Evolutionary conservation across 148 eudicot genomes (phyloP).

Genomic region (Camellia sinensis): DNA sequence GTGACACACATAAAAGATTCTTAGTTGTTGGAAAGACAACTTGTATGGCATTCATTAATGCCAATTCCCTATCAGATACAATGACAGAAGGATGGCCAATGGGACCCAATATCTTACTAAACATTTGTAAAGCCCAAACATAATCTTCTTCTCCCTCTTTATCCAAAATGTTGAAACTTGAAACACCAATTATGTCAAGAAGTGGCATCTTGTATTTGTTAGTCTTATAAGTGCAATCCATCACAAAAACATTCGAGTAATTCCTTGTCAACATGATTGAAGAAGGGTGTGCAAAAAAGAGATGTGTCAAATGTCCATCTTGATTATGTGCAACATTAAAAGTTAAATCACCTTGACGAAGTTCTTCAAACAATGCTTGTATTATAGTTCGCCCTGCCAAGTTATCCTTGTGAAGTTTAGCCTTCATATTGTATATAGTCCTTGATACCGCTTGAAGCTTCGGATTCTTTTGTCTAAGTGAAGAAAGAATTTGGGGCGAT

Average conservation of each 20-base stretch:
- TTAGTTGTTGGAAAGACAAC: no score
- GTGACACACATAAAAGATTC: no score
- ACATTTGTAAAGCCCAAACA: background rate
- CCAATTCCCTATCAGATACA: no score
- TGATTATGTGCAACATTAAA: no score
- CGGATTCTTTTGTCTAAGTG: no score
- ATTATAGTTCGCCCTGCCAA: background rate
- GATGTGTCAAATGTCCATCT: no score
- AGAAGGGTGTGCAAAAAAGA: background rate
- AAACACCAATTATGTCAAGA: background rate
- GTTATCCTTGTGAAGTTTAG: background rate
- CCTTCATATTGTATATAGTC: background rate
- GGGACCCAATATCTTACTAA: background rate
- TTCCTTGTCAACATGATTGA: background rate
- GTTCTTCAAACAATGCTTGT: no score
- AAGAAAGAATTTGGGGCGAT: no score
- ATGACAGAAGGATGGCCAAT: background rate
- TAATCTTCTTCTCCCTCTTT: background rate
- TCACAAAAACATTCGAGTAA: background rate
- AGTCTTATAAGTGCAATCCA: constrained; percentile 1
- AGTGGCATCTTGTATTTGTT: background rate
- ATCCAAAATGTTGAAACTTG: background rate
- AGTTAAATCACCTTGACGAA: no score
- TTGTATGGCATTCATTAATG: no score
- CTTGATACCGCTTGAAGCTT: background rate